Conservation (phyloP, 2,329 filamentous ascomycete genomes). For the Ophiostoma sp. region DNA sequence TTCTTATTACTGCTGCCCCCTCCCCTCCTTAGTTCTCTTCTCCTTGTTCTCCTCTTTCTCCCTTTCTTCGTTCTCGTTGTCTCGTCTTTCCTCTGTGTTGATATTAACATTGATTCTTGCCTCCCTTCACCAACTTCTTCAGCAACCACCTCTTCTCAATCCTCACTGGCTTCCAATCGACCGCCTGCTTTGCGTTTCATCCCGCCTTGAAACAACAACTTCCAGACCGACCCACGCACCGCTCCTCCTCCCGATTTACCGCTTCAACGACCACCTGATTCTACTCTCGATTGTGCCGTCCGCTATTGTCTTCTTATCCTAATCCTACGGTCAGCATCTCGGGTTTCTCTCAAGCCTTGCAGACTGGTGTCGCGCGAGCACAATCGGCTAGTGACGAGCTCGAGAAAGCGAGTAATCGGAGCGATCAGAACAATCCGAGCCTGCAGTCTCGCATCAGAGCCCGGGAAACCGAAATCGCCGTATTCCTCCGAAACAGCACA, state of each 20-base stretch:
- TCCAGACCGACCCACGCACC: neutral
- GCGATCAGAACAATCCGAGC: neutral
- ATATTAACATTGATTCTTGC: neutral
- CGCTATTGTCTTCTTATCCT: neutral
- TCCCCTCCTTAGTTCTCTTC: slow-evolving; percentile 1
- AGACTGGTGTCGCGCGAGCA: neutral
- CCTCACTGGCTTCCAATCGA: neutral
- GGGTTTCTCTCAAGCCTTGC: neutral
- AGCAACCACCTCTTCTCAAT: neutral
- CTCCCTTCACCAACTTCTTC: neutral
- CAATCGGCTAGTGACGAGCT: neutral
- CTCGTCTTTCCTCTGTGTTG: neutral
- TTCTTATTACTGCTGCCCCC: slow-evolving; percentile 9
- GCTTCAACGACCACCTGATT: neutral
- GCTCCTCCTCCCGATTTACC: neutral
- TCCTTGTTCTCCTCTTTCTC: neutral
- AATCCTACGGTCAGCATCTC: neutral
- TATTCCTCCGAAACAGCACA: too few relatives aligned
- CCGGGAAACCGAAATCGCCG: too few relatives aligned
- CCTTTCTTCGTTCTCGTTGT: neutral
- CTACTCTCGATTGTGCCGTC: neutral
- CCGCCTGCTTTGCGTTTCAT: neutral
- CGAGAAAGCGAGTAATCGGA: neutral
- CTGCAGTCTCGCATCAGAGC: neutral
- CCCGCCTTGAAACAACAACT: neutral